These are phyloP conservation scores for Carex parvula DNA, from an alignment of 176 grass and related monocot genomes.

Conservation along the genomic window DNA sequence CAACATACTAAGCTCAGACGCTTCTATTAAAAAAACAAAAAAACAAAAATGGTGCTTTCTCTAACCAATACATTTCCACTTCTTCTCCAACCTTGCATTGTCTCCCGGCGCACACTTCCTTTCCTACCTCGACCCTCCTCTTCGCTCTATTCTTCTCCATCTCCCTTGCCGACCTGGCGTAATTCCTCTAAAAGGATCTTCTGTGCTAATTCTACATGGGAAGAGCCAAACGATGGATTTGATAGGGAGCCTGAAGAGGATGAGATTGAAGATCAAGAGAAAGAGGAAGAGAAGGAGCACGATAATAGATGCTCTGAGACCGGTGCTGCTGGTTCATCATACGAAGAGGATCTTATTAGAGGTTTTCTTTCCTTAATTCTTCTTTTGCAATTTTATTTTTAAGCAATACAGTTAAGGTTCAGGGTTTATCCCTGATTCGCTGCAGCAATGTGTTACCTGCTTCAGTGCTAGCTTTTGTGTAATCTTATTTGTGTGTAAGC, in stretches of 20 bases:
- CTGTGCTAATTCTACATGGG: slow-evolving; percentile 27
- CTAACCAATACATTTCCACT: not conserved
- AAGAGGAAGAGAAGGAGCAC: not conserved
- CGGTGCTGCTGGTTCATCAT: not conserved
- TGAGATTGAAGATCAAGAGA: slow-evolving; percentile 1
- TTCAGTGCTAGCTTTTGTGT: not conserved
- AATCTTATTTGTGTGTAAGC: not conserved
- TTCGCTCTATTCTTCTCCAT: not conserved
- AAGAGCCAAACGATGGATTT: slow-evolving; percentile 60
- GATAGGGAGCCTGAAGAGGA: slow-evolving; percentile 45
- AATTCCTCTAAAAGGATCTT: not conserved
- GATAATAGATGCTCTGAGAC: not conserved
- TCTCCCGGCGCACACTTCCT: not conserved
- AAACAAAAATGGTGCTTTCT: not conserved
- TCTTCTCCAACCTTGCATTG: not conserved
- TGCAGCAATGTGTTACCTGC: not conserved
- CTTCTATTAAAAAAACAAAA: not conserved
- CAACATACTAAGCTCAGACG: not conserved
- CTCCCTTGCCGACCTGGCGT: not conserved
- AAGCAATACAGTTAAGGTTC: not conserved
- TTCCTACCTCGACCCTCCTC: not conserved
- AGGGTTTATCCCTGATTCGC: not conserved
- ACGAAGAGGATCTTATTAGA: slow-evolving; percentile 34
- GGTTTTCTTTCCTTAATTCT: slow-evolving; percentile 24
- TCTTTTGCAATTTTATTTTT: not conserved